A percentile compares a stretch with the other conserved stretches of the same genome.
Evolutionary conservation across 805 yeast species (phyloP).

Genomic region (Cyberlindnera euphorbiiphila): DNA sequence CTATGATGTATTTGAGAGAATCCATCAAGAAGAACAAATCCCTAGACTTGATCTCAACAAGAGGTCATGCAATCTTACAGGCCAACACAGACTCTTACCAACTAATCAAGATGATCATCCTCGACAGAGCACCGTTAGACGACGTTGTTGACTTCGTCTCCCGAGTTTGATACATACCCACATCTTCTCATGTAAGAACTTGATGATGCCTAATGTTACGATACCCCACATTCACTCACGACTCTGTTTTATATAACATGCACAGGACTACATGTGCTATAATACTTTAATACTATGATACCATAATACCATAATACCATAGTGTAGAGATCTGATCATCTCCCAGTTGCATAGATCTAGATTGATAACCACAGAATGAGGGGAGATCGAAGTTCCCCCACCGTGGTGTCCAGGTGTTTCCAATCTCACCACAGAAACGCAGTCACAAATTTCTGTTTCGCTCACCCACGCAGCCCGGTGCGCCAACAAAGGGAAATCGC

Average conservation of each 20-base stretch:
- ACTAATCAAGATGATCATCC: conserved; percentile 29
- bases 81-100: conserved; percentile 17
- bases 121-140: conserved; percentile 28
- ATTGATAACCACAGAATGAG: no score
- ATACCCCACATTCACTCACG: no score
- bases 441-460: conserved; percentile 18
- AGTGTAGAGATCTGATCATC: no score
- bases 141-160: conserved; percentile 10
- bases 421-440: conserved; percentile 26
- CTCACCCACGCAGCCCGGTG: conserved; percentile 3
- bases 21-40: conserved; percentile 32
- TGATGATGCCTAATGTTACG: no score
- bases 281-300: not conserved
- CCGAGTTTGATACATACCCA: conserved; percentile 1
- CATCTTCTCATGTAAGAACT: no score
- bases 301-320: no score
- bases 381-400: not conserved
- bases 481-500: not conserved
- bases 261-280: not conserved
- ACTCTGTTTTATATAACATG: no score
- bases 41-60: conserved; percentile 30
- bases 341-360: no score
- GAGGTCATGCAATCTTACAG: conserved; percentile 25
- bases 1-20: conserved; percentile 30
- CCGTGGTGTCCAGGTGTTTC: conserved; percentile 26